These are phyloP conservation scores for Yarrowia bubula DNA, from an alignment of 805 yeast genomes.

Conservation along the genomic window DNA sequence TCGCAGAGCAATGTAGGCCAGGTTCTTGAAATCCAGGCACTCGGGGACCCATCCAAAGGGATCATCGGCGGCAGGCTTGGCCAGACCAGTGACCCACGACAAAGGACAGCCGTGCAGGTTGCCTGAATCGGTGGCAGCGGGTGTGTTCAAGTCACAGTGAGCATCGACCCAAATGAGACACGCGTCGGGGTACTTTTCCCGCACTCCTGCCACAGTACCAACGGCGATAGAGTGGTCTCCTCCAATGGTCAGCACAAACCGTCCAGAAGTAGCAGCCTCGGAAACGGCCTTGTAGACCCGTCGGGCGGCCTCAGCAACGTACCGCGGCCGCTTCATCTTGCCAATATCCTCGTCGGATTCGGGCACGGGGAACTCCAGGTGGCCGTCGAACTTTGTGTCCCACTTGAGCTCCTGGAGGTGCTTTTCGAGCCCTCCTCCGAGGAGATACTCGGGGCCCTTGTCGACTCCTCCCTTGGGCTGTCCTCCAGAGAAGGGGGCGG, in stretches of 20 bases:
- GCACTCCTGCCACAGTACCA: slow-evolving; percentile 84
- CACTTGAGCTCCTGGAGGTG: slow-evolving; percentile 72
- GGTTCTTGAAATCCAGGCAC: slow-evolving; percentile 60
- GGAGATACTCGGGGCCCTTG: slow-evolving; percentile 79
- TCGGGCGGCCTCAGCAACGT: slow-evolving; percentile 73
- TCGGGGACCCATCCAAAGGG: slow-evolving; percentile 80
- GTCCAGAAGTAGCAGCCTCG: slow-evolving; percentile 48
- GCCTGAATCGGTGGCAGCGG: slow-evolving; percentile 77
- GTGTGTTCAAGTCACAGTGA: slow-evolving; percentile 94
- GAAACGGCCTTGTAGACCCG: slow-evolving; percentile 60
- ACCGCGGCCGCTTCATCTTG: slow-evolving; percentile 65
- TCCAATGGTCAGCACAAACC: slow-evolving; percentile 81
- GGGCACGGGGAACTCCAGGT: slow-evolving; percentile 38
- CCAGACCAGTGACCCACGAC: slow-evolving; percentile 79
- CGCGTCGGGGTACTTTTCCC: slow-evolving; percentile 77
- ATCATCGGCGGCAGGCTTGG: slow-evolving; percentile 47
- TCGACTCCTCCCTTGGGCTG: slow-evolving; percentile 94
- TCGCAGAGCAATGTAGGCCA: slow-evolving; percentile 91
- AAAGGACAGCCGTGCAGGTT: slow-evolving; percentile 97
- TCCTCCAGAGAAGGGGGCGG: slow-evolving; percentile 95
- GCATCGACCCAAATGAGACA: slow-evolving; percentile 96
- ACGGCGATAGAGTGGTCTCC: slow-evolving; percentile 98
- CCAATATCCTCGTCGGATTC: slow-evolving; percentile 54
- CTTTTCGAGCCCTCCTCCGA: slow-evolving; percentile 65
- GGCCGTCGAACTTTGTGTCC: slow-evolving; percentile 49